Evolutionary conservation across 2,329 filamentous ascomycete species (phyloP).

Genomic region (Aspergillus ustus): DNA sequence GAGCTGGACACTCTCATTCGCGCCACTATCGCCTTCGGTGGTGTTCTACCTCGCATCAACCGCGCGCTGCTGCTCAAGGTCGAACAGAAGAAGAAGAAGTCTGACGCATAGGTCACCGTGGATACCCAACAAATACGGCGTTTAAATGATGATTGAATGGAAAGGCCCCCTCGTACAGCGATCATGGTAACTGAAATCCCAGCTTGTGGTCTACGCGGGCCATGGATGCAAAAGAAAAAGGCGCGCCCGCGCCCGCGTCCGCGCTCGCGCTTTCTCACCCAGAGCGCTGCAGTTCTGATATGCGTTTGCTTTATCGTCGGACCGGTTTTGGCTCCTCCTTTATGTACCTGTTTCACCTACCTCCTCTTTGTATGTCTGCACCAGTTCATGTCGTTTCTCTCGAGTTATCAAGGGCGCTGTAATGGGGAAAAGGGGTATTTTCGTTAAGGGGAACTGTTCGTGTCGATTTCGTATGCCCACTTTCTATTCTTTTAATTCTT

Average conservation of each 20-base stretch:
- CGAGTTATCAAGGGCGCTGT: slow-evolving; percentile 43
- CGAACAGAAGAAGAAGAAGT: slow-evolving; percentile 93
- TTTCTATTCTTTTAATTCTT: slow-evolving; percentile 12
- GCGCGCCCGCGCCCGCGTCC: background rate
- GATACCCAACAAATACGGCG: slow-evolving; percentile 31
- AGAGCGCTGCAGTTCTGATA: slow-evolving; percentile 33
- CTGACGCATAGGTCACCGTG: slow-evolving; percentile 37
- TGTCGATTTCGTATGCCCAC: slow-evolving; percentile 16
- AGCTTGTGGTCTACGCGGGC: slow-evolving; percentile 13
- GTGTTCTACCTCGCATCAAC: slow-evolving; percentile 99
- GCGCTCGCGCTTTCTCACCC: slow-evolving; percentile 20
- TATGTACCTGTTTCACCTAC: slow-evolving; percentile 23
- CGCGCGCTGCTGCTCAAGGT: slow-evolving; percentile 93
- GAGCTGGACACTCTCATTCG: slow-evolving; percentile 97
- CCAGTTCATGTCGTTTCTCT: slow-evolving; percentile 30
- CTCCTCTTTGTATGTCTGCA: slow-evolving; percentile 20
- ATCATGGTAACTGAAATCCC: slow-evolving; percentile 19
- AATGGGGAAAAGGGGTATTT: slow-evolving; percentile 44
- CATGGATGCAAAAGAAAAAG: background rate
- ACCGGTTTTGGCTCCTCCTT: slow-evolving; percentile 17
- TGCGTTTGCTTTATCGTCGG: slow-evolving; percentile 26
- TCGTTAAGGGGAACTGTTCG: slow-evolving; percentile 39
- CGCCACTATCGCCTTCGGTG: slow-evolving; percentile 96
- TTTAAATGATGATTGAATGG: slow-evolving; percentile 31
- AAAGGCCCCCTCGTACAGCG: slow-evolving; percentile 24